Conservation (phyloP, 495 filamentous ascomycete genomes). For the Xylaria curta region DNA sequence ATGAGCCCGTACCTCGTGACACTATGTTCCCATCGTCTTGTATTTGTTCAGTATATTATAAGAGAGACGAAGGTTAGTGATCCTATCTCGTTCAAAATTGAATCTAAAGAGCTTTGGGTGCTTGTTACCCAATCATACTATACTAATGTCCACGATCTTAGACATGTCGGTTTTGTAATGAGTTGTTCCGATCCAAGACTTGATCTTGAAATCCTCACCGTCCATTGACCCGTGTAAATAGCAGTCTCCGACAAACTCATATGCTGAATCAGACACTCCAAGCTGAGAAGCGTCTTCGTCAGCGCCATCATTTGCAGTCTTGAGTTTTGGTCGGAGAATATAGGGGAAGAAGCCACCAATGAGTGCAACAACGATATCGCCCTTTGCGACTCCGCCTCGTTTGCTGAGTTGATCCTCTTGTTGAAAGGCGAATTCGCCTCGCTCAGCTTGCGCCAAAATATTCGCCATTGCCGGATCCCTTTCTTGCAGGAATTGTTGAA, state of each 20-base stretch:
- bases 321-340: slow-evolving; percentile 29
- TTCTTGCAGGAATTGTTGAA: not conserved
- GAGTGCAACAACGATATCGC: slow-evolving; percentile 34
- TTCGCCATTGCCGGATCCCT: slow-evolving; percentile 7
- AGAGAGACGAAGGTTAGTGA: too few species aligned
- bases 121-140: not conserved
- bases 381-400: slow-evolving; percentile 29
- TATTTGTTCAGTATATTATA: too few species aligned
- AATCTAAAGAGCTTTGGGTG: not conserved
- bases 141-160: slow-evolving; percentile 3
- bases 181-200: not conserved
- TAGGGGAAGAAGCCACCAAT: slow-evolving; percentile 37
- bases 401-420: not conserved
- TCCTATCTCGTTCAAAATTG: not conserved
- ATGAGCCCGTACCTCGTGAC: too few species aligned
- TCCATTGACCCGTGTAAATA: slow-evolving; percentile 13
- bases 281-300: not conserved
- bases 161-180: not conserved
- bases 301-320: not conserved
- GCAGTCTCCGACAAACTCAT: slow-evolving; percentile 18
- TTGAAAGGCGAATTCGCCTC: slow-evolving; percentile 20
- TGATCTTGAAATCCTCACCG: slow-evolving; percentile 8
- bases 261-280: slow-evolving; percentile 1
- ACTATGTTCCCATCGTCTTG: too few species aligned
- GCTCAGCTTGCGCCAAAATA: slow-evolving; percentile 13